A percentile compares a stretch with the other conserved stretches of the same genome.
Evolutionary conservation across 495 filamentous ascomycete genomes (phyloP).

Genomic region (Glarea lozoyensis): DNA sequence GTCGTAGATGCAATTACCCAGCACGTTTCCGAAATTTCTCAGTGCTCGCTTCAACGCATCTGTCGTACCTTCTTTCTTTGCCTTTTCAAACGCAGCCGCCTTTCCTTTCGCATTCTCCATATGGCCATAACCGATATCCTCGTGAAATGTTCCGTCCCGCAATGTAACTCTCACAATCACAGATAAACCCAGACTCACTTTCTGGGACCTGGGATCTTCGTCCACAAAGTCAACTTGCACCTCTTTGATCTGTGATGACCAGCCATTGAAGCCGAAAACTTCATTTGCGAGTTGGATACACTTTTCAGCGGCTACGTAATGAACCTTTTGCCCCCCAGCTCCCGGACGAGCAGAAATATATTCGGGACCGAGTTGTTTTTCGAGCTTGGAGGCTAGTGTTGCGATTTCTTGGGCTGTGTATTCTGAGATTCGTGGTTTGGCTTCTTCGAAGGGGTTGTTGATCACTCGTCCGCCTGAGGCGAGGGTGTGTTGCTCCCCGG

Average conservation of each 20-base stretch:
- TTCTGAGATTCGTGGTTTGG: slow-evolving; percentile 53
- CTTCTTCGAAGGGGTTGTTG: slow-evolving; percentile 72
- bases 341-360: slow-evolving; percentile 83
- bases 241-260: slow-evolving; percentile 83
- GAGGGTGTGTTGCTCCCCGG: slow-evolving; percentile 76
- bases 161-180: slow-evolving; percentile 85
- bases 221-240: slow-evolving; percentile 86
- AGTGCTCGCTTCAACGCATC: slow-evolving; percentile 86
- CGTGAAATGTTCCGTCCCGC: slow-evolving; percentile 87
- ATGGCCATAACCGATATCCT: slow-evolving; percentile 92
- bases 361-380: slow-evolving; percentile 94
- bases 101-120: slow-evolving; percentile 95
- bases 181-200: slow-evolving; percentile 71
- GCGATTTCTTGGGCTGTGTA: slow-evolving; percentile 89
- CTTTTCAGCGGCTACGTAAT: slow-evolving; percentile 89
- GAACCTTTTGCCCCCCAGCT: slow-evolving; percentile 71
- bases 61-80: slow-evolving; percentile 95
- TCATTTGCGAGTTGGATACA: slow-evolving; percentile 94
- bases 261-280: slow-evolving; percentile 97
- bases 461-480: slow-evolving; percentile 26
- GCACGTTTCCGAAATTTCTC: slow-evolving; percentile 87
- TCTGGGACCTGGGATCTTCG: slow-evolving; percentile 46
- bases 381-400: slow-evolving; percentile 73
- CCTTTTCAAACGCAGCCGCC: slow-evolving; percentile 90
- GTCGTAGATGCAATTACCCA: slow-evolving; percentile 97